Base-by-base conservation (phyloP, 805 yeast genomes). In the Saccharomycopsis javanensis region DNA sequence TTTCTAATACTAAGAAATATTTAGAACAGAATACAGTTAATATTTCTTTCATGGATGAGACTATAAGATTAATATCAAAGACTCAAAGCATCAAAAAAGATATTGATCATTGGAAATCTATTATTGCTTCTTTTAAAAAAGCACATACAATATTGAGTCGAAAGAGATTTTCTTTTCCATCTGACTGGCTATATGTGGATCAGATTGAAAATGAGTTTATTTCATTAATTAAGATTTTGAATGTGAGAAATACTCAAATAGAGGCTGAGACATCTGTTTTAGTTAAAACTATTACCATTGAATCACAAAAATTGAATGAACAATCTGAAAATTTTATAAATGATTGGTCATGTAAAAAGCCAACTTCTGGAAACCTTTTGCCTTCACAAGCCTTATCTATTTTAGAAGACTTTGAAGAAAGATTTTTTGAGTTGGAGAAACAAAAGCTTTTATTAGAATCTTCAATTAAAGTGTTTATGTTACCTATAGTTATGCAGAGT, bases 131-230 rank as follows among this genome's bases (percentile, higher is more conserved):
- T 1, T 67, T 69, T 51, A 62, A 67, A 37, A 46, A 61, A 1
- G 75, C 77, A 4, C 85, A 82, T 57, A 63, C 64, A 3, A 58
- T 73, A 1, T 64, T 82, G 7, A 59, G 71, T 1, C 72, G 75
- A 30, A 70, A 74, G n/a, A 69, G 84, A 50, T 77, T 69, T 59
- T 72, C 71, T 23, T 75, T 80, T 53, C 79, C 84, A 0, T 35
- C 68, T 0, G 75, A 76, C 30, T 85, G 90, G 85, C 60, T 83
- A 0, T 79, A 72, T 65, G 72, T 71, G 51, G 94, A 86, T 45
- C 95, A 88, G 62, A 57, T 88, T 0, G 81, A 79, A 13, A 73
- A 71, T 54, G 81, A 79, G 55, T 65, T 74, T 55, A 63, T 70
- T 0, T 71, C 80, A 1, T 64, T 83, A 33, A 55, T 62, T 1